Evolutionary conservation across 2,329 filamentous ascomycete species (phyloP).

Genomic region (Trichoderma guizhouense): DNA sequence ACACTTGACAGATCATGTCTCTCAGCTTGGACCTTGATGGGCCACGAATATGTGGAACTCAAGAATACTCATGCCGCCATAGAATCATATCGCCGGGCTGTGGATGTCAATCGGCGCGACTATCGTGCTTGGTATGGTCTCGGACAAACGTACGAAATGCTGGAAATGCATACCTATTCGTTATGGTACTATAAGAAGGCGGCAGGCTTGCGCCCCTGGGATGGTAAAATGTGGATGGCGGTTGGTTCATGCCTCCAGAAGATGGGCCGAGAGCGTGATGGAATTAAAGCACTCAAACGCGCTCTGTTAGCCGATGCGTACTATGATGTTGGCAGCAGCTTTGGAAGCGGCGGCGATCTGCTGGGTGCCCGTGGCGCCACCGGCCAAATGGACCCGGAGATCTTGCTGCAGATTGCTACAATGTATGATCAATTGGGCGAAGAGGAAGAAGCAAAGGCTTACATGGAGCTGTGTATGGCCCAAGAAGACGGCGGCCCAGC

Average conservation of each 20-base stretch:
- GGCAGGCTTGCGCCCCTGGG: slow-evolving; percentile 87
- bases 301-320: slow-evolving; percentile 85
- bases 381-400: slow-evolving; percentile 78
- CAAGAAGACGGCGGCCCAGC: slow-evolving; percentile 74
- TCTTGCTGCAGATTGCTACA: slow-evolving; percentile 81
- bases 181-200: slow-evolving; percentile 98
- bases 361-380: slow-evolving; percentile 49
- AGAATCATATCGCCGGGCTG: slow-evolving; percentile 90
- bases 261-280: slow-evolving; percentile 81
- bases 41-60: slow-evolving; percentile 96
- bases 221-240: slow-evolving; percentile 98
- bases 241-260: slow-evolving; percentile 89
- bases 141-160: slow-evolving; percentile 93
- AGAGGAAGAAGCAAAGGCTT: slow-evolving; percentile 76
- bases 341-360: slow-evolving; percentile 45
- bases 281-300: slow-evolving; percentile 91
- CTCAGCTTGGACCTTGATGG: slow-evolving; percentile 97
- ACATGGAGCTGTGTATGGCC: slow-evolving; percentile 93
- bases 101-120: slow-evolving; percentile 93
- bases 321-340: slow-evolving; percentile 64
- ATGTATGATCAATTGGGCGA: slow-evolving; percentile 83
- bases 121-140: slow-evolving; percentile 98
- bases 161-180: slow-evolving; percentile 97
- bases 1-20: slow-evolving; percentile 87
- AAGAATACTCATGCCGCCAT: slow-evolving; percentile 98